Evolutionary conservation across 2,329 filamentous ascomycete genomes (phyloP), one percentile per base, ranked within the genome.

Genomic region (Ascochyta pisi): DNA sequence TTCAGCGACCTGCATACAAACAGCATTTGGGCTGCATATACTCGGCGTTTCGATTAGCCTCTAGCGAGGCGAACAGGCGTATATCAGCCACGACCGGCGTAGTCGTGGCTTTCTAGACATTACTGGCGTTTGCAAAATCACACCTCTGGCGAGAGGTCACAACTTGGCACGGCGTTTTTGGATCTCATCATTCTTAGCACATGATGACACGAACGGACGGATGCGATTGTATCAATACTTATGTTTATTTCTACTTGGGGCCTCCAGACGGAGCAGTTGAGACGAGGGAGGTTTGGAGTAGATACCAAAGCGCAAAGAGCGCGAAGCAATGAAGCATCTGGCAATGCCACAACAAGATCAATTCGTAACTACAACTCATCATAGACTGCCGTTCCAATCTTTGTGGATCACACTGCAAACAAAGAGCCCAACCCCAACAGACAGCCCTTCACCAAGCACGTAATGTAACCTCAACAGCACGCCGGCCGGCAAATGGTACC

Each of bases 11-110:
- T 65, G 66, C 66, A 70, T 71, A 64, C 53, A 62, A 59, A 55
- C 58, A 64, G 66, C 68, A 73, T 75, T 67, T 68, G 64, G 67
- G 65, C 63, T 73, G 67, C 70, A 73, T 73, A 59, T 49, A 65
- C 52, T 53, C 57, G 72, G 72, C 71, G 72, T 73, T 63, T 61
- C 57, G 49, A 57, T 54, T 56, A 52, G 62, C 50, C 54, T 62
- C 61, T 60, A 66, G 67, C 69, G 64, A 68, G 70, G 70, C 68
- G 71, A 69, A 67, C 47, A 64, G 70, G 71, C 70, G 68, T 62
- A 64, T 51, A 67, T 51, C 58, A 57, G 62, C 46, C 47, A 56
- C 53, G 53, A 56, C 66, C 62, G 66, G 68, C 66, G 67, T 55
- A 62, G 62, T 69, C 66, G 59, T 56, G 37, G 56, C 58, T 61